Percentiles rank a stretch among this genome's conserved stretches.
Conservation (phyloP, 257 asterid genomes). For the Agastache rugosa region DNA sequence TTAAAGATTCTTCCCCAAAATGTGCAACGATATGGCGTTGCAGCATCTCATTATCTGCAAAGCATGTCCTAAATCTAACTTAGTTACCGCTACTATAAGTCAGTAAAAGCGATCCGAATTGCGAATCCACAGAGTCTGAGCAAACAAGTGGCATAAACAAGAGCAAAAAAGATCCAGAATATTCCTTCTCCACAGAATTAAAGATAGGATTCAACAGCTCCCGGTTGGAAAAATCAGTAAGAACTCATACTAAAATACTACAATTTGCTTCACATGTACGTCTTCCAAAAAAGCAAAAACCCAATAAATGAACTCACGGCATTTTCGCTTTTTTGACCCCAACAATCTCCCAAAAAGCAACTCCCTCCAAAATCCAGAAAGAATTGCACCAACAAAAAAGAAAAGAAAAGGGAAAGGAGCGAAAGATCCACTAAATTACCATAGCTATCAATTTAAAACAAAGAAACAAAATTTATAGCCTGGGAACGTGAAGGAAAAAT, state of each 20-base stretch:
- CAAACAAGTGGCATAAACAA: constrained; percentile 39
- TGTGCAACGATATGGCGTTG: constrained; percentile 31
- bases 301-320: constrained; percentile 63
- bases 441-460: not conserved
- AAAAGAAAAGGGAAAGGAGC: not conserved
- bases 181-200: constrained; percentile 46
- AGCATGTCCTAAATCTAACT: constrained; percentile 40
- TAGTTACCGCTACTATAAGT: constrained; percentile 28
- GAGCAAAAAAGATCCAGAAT: constrained; percentile 66
- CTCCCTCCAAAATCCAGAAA: constrained; percentile 32
- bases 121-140: constrained; percentile 44
- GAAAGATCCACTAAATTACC: constrained; percentile 6
- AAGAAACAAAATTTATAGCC: constrained; percentile 8
- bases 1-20: constrained; percentile 39
- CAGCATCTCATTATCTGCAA: constrained; percentile 39
- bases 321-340: constrained; percentile 55
- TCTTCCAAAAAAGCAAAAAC: constrained; percentile 52
- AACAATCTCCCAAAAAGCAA: constrained; percentile 41
- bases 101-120: constrained; percentile 39
- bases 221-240: constrained; percentile 34
- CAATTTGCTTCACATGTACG: constrained; percentile 60
- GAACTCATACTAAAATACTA: constrained; percentile 31
- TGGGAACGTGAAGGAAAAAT: not conserved
- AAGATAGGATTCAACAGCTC: constrained; percentile 37
- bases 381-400: constrained; percentile 21